Base-by-base conservation (phyloP, 768 basidiomycete genomes). In the Leccinellum albellum region DNA sequence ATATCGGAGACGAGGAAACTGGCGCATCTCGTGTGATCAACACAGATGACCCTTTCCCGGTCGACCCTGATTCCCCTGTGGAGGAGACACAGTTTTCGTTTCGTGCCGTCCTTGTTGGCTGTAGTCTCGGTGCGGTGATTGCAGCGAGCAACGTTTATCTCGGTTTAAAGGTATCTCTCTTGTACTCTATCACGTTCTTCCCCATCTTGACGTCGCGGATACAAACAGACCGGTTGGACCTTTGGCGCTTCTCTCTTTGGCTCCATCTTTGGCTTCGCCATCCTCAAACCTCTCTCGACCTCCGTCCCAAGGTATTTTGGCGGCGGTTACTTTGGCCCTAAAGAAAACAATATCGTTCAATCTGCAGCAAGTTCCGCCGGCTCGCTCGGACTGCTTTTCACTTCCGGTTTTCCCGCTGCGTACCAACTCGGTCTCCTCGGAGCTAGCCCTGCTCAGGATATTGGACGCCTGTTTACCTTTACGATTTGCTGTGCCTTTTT, bases 121-220 rank as follows among this genome's bases (percentile, higher is more conserved):
- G 78, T 62, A 58, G 54, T 15, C 75, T 86, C 28, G 82, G 84
- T 29, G 80, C 78, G 40, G 60, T 85, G 66, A 80, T 86, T 26
- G 79, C 81, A 48, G 82, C 85, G 13, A 82, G 82, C 49, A 84
- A 85, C 67, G 81, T 88, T 57, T 86, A 88, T 67, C 80, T 86
- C 21, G 83, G 86, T 37, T 69, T 87, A 56, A 86, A 87, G 73
- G 69, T 64, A 33, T 15, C 60, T 47, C 6, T 6, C 31, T 35
- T 13, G 17, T 10, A 31, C 31, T 28, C 23, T 49, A 14, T 51
- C 57, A 21, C 7, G 8, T 51, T 23, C 3, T 7, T 13, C n/a
- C 23, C 49, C 24, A n/a, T 21, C 17, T 33, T 50, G 29, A 57
- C 33, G 6, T 51, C 6, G 32, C 10, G 20, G 33, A 54, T 49